A percentile compares a stretch with the other conserved stretches of the same genome.
phyloP scores from a whole-genome alignment of 106 monocot genomes.

The Dioscorea zingiberensis region DNA sequence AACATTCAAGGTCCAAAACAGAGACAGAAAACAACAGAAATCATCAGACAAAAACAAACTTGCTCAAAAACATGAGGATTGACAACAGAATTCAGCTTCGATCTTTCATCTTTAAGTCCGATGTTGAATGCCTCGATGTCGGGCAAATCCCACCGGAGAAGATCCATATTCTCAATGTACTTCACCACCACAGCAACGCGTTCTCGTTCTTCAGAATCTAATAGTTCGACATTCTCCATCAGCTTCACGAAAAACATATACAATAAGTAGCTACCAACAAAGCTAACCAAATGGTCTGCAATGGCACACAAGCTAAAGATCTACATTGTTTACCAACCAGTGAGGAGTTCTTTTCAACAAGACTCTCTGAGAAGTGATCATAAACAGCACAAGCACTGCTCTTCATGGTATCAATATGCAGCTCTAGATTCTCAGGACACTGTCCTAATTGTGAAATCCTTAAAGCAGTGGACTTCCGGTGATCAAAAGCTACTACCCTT shows the following conservation, averaged over 20 bases:
- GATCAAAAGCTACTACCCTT: constrained; percentile 81
- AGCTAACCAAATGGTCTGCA: background rate
- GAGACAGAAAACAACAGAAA: background rate
- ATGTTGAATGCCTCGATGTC: constrained; percentile 48
- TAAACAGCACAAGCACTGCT: constrained; percentile 46
- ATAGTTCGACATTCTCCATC: constrained; percentile 10
- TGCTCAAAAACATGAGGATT: constrained; percentile 80
- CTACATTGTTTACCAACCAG: constrained; percentile 11
- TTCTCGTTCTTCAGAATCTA: constrained; percentile 28
- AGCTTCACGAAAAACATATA: background rate
- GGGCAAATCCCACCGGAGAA: constrained; percentile 33
- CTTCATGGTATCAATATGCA: constrained; percentile 47
- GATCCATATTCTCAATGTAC: constrained; percentile 66
- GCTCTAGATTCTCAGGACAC: constrained; percentile 48
- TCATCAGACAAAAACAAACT: constrained; percentile 18
- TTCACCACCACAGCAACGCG: constrained; percentile 35
- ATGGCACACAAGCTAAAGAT: background rate
- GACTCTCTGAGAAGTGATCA: constrained; percentile 48
- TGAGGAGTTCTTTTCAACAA: constrained; percentile 3
- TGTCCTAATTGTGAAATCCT: constrained; percentile 24
- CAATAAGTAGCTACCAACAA: background rate
- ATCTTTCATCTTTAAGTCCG: constrained; percentile 53
- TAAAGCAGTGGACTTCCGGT: constrained; percentile 32
- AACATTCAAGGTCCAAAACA: background rate
- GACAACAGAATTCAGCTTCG: constrained; percentile 62